Evolutionary conservation across 2,329 filamentous ascomycete genomes (phyloP).

Genomic region (Harringtonia lauricola): DNA sequence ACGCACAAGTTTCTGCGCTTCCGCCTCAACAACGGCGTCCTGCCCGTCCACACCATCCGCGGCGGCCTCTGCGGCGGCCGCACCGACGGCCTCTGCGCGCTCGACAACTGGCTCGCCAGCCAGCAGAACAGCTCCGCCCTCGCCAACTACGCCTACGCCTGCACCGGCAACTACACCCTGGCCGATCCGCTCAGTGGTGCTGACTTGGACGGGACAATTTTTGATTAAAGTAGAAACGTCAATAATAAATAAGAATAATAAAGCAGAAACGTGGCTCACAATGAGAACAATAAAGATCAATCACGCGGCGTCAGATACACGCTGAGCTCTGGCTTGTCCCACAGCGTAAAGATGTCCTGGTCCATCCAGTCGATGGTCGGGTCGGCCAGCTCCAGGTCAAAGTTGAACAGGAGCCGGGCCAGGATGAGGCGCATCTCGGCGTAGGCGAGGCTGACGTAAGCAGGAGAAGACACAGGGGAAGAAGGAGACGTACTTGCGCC

Average conservation of each 20-base stretch:
- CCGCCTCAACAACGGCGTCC: constrained; percentile 36
- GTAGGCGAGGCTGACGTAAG: constrained; percentile 19
- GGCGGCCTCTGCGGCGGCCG: constrained; percentile 30
- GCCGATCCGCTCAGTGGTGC: constrained; percentile 21
- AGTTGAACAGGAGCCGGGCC: constrained; percentile 22
- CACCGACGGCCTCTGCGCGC: constrained; percentile 31
- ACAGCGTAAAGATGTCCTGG: constrained; percentile 19
- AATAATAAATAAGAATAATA: constrained; percentile 31
- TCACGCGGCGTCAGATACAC: constrained; percentile 6
- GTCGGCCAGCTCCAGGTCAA: constrained; percentile 20
- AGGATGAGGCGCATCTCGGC: constrained; percentile 25
- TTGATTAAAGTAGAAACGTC: constrained; percentile 1
- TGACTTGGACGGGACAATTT: constrained; percentile 31
- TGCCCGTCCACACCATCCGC: constrained; percentile 34
- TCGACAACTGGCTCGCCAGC: constrained; percentile 28
- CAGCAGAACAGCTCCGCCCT: constrained; percentile 25
- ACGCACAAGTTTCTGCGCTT: constrained; percentile 36
- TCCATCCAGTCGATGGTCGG: constrained; percentile 17
- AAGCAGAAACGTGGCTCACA: constrained; percentile 50
- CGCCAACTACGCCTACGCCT: constrained; percentile 35
- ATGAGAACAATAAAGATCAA: constrained; percentile 42
- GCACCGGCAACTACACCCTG: constrained; percentile 35
- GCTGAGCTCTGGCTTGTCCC: constrained; percentile 19
- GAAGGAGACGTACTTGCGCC: constrained; percentile 7
- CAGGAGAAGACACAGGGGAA: background rate